Conservation (phyloP, 129 eudicot species). For the Scalesia atractyloides region DNA sequence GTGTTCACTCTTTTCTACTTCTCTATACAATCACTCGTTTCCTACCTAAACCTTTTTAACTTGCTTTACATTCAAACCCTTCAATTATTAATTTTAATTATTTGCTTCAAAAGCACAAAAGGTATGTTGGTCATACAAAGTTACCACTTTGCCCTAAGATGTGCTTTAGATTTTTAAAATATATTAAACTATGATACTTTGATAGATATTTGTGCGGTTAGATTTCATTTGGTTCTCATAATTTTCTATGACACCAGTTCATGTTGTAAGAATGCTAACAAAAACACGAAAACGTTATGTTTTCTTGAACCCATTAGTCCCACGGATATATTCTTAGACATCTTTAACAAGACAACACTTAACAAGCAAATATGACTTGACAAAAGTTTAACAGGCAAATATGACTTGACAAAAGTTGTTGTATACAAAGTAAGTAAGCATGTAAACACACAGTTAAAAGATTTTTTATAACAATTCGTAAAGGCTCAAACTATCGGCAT, state of each 20-base stretch:
- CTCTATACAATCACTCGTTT: slow-evolving; percentile 27
- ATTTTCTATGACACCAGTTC: too few relatives aligned
- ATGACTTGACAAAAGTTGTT: background rate
- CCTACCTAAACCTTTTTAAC: slow-evolving; percentile 24
- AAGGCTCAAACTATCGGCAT: too few relatives aligned
- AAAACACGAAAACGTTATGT: background rate
- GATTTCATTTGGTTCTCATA: too few relatives aligned
- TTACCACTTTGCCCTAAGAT: background rate
- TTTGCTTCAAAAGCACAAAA: slow-evolving; percentile 21
- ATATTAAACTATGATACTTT: too few relatives aligned
- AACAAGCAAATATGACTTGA: background rate
- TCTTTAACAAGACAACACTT: background rate
- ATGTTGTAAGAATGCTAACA: background rate
- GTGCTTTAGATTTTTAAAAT: background rate
- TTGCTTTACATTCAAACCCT: slow-evolving; percentile 35
- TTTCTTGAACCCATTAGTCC: background rate
- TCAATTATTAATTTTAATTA: slow-evolving; percentile 25
- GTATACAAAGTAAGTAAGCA: background rate
- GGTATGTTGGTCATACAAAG: slow-evolving; percentile 24
- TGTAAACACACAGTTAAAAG: too few relatives aligned
- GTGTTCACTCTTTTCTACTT: slow-evolving; percentile 24
- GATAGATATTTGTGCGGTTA: too few relatives aligned
- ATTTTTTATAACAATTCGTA: too few relatives aligned
- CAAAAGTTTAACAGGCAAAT: background rate
- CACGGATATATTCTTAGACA: background rate